Evolutionary conservation across 345 rosid species (phyloP).

Genomic region (Turritis glabra): DNA sequence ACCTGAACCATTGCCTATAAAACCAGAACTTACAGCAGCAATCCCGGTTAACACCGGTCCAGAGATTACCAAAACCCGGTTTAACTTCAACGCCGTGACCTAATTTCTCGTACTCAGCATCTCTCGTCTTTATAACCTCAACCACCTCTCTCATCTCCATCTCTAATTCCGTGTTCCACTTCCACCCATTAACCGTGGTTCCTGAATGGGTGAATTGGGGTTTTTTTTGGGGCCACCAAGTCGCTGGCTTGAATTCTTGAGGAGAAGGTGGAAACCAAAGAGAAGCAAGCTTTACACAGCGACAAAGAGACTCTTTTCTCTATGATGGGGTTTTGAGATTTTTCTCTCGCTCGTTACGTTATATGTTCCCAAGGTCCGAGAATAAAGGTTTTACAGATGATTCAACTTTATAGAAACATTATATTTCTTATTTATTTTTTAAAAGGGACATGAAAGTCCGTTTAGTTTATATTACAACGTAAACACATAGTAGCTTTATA

Average conservation of each 20-base stretch:
- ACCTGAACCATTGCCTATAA: constrained; percentile 25
- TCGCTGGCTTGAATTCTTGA: constrained; percentile 22
- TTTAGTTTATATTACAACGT: too few relatives aligned
- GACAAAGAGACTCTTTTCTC: too few relatives aligned
- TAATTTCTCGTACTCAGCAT: constrained; percentile 42
- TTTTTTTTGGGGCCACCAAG: constrained; percentile 40
- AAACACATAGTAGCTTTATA: too few relatives aligned
- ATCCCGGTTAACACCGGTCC: constrained; percentile 30
- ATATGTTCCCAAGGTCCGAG: too few relatives aligned
- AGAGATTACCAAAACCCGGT: constrained; percentile 30
- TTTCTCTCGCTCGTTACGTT: too few relatives aligned
- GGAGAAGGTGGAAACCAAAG: too few relatives aligned
- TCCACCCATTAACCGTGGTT: constrained; percentile 31
- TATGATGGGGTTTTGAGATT: too few relatives aligned
- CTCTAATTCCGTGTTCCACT: constrained; percentile 35
- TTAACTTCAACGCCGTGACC: constrained; percentile 36
- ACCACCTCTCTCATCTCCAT: constrained; percentile 43
- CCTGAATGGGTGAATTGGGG: not conserved
- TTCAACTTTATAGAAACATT: too few relatives aligned
- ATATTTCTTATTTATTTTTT: too few relatives aligned
- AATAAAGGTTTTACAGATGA: too few relatives aligned
- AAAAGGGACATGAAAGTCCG: too few relatives aligned
- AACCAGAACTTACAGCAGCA: constrained; percentile 25
- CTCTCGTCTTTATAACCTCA: constrained; percentile 41
- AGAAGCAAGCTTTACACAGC: too few relatives aligned